Evolutionary conservation across 164 flowering plant species (phyloP), one percentile per base, ranked within the genome.

Genomic region (Taxillus chinensis): DNA sequence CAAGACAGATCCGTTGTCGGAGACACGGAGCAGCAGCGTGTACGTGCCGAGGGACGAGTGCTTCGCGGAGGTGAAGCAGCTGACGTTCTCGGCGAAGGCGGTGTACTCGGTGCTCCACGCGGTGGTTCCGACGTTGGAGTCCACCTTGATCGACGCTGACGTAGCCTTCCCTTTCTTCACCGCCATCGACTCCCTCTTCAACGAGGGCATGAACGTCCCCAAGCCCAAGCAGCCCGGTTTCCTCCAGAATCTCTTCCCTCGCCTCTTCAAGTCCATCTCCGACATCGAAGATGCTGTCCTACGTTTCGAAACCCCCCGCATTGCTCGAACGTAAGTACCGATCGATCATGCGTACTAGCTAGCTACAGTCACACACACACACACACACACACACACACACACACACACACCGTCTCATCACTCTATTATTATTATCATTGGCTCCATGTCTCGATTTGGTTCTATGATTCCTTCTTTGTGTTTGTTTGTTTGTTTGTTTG

Each of bases 41-140:
- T 89, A 84, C 63, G 90, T 89, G 60, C 96, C 96, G 0, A 71
- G 95, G 69, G 96, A 90, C 46, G 96, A 90, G 52, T 59, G 72
- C 2, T 90, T 90, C 66, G 73, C 90, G 2, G 83, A 75, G 12
- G 71, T 82, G 59, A 90, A 87, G 81, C 46, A 60, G 39, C 0
- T 58, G 11, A 77, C 79, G 7, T 90, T 90, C 73, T 42, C 69
- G 0, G 68, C 74, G 3, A 87, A 81, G 59, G 73, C 84, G 0
- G 27, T 86, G 10, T 70, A 68, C 46, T 79, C 84, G 1, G 83
- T 81, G 55, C 11, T 85, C 41, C 77, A 75, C n/a, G 84, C 82
- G 0, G 50, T 82, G 38, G 38, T 83, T 2, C 96, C 96, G 0
- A 14, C 65, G 0, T 42, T 79, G 12, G 68, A 73, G 65, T 54